Conservation (phyloP, 805 yeast genomes). For the Peterozyma xylosa region DNA sequence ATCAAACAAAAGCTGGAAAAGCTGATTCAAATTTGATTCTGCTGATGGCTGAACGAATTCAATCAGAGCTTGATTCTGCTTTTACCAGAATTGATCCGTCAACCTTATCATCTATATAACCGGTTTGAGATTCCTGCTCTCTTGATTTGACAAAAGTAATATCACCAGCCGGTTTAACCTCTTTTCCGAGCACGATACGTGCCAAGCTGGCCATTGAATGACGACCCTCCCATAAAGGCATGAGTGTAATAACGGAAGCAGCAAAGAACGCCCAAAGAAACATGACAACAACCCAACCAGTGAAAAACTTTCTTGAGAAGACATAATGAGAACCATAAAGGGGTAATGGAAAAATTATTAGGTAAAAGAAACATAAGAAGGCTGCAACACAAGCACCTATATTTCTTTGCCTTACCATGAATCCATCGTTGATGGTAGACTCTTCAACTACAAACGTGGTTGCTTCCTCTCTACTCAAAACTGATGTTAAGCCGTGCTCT, state of each 20-base stretch:
- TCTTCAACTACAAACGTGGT: slow-evolving; percentile 19
- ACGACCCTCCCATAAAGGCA: slow-evolving; percentile 43
- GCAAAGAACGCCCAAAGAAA: slow-evolving; percentile 32
- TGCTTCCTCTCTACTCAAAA: slow-evolving; percentile 20
- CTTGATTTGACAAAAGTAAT: slow-evolving; percentile 7
- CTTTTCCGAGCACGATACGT: slow-evolving; percentile 1
- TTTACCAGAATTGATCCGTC: too few relatives aligned
- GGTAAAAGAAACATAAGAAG: slow-evolving; percentile 21
- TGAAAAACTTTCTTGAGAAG: slow-evolving; percentile 27
- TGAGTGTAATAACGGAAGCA: slow-evolving; percentile 30
- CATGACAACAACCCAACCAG: slow-evolving; percentile 29
- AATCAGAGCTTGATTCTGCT: too few relatives aligned
- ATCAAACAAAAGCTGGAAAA: too few relatives aligned
- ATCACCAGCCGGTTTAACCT: slow-evolving; percentile 2
- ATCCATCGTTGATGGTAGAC: slow-evolving; percentile 14
- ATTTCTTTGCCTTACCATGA: slow-evolving; percentile 18
- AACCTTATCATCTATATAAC: too few relatives aligned
- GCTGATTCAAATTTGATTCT: too few relatives aligned
- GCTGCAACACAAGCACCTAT: slow-evolving; percentile 17
- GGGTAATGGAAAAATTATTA: slow-evolving; percentile 28
- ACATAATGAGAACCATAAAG: slow-evolving; percentile 31
- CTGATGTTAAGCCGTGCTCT: slow-evolving; percentile 20
- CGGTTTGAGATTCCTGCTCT: slow-evolving; percentile 2
- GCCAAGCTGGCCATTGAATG: slow-evolving; percentile 13
- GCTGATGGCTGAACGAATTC: too few relatives aligned